These are phyloP conservation scores for Colletotrichum sansevieriae DNA, from an alignment of 2,329 filamentous ascomycete genomes.

Conservation along the genomic window DNA sequence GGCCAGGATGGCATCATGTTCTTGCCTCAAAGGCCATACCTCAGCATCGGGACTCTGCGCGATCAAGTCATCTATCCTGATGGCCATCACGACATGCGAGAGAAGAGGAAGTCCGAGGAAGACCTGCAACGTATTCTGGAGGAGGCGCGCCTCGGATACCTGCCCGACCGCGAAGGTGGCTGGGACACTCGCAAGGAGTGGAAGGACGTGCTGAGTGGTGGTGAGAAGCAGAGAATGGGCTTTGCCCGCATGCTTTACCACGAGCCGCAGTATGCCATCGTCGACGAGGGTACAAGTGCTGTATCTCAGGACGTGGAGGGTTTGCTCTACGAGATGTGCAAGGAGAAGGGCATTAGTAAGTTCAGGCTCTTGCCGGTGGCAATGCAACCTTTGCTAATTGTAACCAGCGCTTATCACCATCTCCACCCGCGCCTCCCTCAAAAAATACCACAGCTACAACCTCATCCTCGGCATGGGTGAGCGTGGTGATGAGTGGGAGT, in stretches of 20 bases:
- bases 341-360: conserved; percentile 92
- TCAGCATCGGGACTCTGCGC: conserved; percentile 90
- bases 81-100: conserved; percentile 92
- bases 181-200: conserved; percentile 98
- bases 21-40: conserved; percentile 91
- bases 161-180: conserved; percentile 91
- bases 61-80: conserved; percentile 99
- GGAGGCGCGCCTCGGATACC: conserved; percentile 86
- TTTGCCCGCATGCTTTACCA: conserved; percentile 94
- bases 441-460: conserved; percentile 95
- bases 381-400: conserved; percentile 40
- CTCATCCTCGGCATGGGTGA: conserved; percentile 86
- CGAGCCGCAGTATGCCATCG: conserved; percentile 92
- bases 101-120: conserved; percentile 80
- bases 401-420: conserved; percentile 88
- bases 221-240: conserved; percentile 96
- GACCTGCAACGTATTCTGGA: conserved; percentile 85
- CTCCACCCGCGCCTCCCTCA: conserved; percentile 91
- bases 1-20: conserved; percentile 98
- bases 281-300: conserved; percentile 95
- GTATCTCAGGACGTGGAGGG: conserved; percentile 96
- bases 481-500: conserved; percentile 88
- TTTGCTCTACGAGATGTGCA: conserved; percentile 90
- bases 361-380: conserved; percentile 44
- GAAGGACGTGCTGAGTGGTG: conserved; percentile 97